These are phyloP conservation scores for Apiospora kogelbergensis DNA, from an alignment of 2,329 filamentous ascomycete genomes.

Conservation along the genomic window DNA sequence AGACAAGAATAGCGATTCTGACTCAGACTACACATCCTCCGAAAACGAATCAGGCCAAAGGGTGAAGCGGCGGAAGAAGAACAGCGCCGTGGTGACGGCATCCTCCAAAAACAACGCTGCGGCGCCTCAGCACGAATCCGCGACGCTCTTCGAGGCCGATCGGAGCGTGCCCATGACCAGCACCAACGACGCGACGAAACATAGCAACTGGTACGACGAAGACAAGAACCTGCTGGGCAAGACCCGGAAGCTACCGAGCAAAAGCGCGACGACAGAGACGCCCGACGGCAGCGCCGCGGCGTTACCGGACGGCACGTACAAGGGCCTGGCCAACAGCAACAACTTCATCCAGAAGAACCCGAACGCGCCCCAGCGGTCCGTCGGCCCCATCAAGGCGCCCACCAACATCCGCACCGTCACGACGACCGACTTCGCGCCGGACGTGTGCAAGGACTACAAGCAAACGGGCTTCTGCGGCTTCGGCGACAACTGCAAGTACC, in stretches of 20 bases:
- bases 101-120: slow-evolving; percentile 51
- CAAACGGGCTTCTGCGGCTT: slow-evolving; percentile 71
- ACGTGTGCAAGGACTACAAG: slow-evolving; percentile 95
- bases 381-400: slow-evolving; percentile 85
- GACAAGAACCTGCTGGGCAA: slow-evolving; percentile 61
- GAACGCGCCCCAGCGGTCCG: slow-evolving; percentile 65
- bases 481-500: slow-evolving; percentile 79
- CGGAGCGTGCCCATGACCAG: slow-evolving; percentile 61
- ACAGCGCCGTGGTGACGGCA: slow-evolving; percentile 63
- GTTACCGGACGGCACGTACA: slow-evolving; percentile 68
- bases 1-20: slow-evolving; percentile 54
- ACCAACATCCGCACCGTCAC: slow-evolving; percentile 91
- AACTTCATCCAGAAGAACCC: slow-evolving; percentile 81
- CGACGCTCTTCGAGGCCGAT: slow-evolving; percentile 61
- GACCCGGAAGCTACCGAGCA: slow-evolving; percentile 41
- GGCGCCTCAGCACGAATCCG: slow-evolving; percentile 40
- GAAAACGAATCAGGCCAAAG: slow-evolving; percentile 76
- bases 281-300: slow-evolving; percentile 12
- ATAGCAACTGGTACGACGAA: slow-evolving; percentile 87
- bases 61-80: slow-evolving; percentile 77
- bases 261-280: slow-evolving; percentile 19
- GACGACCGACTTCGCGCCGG: slow-evolving; percentile 84
- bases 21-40: slow-evolving; percentile 67
- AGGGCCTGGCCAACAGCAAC: slow-evolving; percentile 69
- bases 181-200: slow-evolving; percentile 86